These are phyloP conservation scores for Kodamaea sp. DNA, from an alignment of 1,139 yeast species.

Conservation along the genomic window DNA sequence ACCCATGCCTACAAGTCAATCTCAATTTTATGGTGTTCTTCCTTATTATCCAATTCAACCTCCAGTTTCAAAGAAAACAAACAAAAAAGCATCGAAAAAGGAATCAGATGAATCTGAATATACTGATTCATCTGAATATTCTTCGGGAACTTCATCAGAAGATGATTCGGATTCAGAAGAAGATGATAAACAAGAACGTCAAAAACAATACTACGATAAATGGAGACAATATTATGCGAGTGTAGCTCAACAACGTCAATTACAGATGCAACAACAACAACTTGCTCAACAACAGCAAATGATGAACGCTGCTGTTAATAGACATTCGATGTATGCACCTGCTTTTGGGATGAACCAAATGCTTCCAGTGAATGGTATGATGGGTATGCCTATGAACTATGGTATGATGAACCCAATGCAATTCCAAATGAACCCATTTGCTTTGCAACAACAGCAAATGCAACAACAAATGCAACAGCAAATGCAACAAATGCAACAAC, in stretches of 20 bases:
- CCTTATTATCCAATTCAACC: constrained; percentile 4
- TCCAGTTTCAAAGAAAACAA: background rate
- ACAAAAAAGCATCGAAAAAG: constrained; percentile 1
- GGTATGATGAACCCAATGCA: constrained; percentile 11
- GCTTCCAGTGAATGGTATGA: constrained; percentile 5
- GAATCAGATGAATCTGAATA: constrained; percentile 9
- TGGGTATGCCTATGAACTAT: constrained; percentile 7
- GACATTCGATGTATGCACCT: constrained; percentile 6
- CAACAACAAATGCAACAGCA: constrained; percentile 9
- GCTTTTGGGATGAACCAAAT: constrained; percentile 3
- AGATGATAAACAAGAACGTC: constrained; percentile 15
- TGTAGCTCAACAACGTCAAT: constrained; percentile 25
- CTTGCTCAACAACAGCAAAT: constrained; percentile 16
- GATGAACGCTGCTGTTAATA: constrained; percentile 4
- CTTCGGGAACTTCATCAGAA: constrained; percentile 14
- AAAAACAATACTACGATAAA: constrained; percentile 24
- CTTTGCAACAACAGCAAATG: constrained; percentile 6
- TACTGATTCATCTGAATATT: constrained; percentile 13
- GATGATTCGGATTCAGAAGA: constrained; percentile 10
- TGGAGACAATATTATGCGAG: constrained; percentile 29
- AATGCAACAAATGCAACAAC: constrained; percentile 8
- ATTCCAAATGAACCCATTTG: constrained; percentile 11
- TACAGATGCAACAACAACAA: constrained; percentile 14
- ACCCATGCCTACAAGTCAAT: background rate
- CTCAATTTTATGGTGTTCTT: constrained; percentile 3